These are phyloP conservation scores for Monilinia fructigena DNA, from an alignment of 2,329 filamentous ascomycete species.

Conservation along the genomic window DNA sequence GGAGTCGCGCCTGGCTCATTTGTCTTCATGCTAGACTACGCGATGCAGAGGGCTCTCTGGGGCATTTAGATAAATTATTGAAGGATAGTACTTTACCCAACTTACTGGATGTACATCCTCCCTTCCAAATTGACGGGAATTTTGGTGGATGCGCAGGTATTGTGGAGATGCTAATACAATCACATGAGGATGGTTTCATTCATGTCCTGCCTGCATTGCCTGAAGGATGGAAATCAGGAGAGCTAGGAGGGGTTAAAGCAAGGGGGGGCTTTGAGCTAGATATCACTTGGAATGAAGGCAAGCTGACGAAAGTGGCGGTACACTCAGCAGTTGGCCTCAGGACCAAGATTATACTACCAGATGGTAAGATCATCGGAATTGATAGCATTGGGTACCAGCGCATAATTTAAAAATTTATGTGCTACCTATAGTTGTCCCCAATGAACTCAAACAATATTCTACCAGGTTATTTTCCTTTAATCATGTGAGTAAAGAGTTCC, in stretches of 20 bases:
- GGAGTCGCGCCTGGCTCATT: conserved; percentile 50
- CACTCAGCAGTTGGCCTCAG: background rate
- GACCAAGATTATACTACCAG: background rate
- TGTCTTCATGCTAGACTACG: conserved; percentile 47
- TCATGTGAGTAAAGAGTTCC: conserved; percentile 67
- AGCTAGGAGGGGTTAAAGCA: background rate
- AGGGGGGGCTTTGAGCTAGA: background rate
- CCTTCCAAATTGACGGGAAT: conserved; percentile 53
- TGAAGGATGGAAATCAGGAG: conserved; percentile 4
- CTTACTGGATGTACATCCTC: conserved; percentile 47
- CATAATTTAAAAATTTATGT: background rate
- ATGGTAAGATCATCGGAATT: background rate
- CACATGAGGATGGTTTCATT: conserved; percentile 33
- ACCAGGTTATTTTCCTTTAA: conserved; percentile 52
- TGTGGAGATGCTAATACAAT: conserved; percentile 47
- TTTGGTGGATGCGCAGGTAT: conserved; percentile 50
- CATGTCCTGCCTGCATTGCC: conserved; percentile 3
- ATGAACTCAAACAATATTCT: background rate
- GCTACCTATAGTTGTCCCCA: background rate
- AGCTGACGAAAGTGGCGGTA: background rate
- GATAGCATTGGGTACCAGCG: background rate
- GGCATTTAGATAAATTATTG: conserved; percentile 44
- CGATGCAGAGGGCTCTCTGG: conserved; percentile 42
- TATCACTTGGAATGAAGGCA: background rate
- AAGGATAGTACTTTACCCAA: conserved; percentile 46